Percentiles rank a stretch among this genome's conserved stretches.
phyloP scores from a whole-genome alignment of 805 yeast genomes.

The Sugiyamaella mastotermitis region DNA sequence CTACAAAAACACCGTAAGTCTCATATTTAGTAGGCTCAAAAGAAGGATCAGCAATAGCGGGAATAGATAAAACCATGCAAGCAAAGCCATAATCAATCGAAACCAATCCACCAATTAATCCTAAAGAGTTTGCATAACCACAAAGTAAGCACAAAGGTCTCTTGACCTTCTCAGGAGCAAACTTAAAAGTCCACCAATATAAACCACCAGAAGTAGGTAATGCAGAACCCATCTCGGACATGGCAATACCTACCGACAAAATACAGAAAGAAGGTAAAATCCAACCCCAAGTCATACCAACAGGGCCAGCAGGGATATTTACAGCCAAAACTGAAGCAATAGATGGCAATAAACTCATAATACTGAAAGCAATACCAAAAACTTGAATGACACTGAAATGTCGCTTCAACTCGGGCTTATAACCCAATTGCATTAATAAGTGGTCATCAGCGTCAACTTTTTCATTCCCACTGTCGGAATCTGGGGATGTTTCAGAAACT shows the following conservation, averaged over 20 bases:
- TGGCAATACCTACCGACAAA: conserved; percentile 50
- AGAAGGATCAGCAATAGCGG: conserved; percentile 43
- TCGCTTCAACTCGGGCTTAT: conserved; percentile 61
- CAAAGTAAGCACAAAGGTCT: conserved; percentile 55
- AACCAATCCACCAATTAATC: conserved; percentile 59
- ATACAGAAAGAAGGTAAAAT: conserved; percentile 50
- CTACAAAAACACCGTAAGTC: conserved; percentile 62
- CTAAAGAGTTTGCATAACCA: conserved; percentile 64
- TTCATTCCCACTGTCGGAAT: no score
- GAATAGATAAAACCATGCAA: conserved; percentile 41
- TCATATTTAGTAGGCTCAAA: conserved; percentile 50
- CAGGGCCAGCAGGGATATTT: conserved; percentile 59
- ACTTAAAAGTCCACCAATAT: conserved; percentile 62
- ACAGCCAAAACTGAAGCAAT: conserved; percentile 49
- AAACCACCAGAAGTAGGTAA: conserved; percentile 75
- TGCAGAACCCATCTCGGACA: conserved; percentile 63
- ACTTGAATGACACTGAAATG: conserved; percentile 56
- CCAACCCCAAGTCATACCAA: conserved; percentile 72
- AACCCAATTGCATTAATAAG: conserved; percentile 49
- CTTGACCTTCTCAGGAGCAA: conserved; percentile 50
- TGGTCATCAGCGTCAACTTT: conserved; percentile 30
- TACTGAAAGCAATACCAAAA: conserved; percentile 65
- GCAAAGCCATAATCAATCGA: conserved; percentile 69
- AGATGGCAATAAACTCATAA: conserved; percentile 60
- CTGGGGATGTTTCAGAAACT: no score